A percentile compares a stretch with the other conserved stretches of the same genome.
Conservation (phyloP, 169 alveolate genomes). For the Ichthyophthirius multifiliis region DNA sequence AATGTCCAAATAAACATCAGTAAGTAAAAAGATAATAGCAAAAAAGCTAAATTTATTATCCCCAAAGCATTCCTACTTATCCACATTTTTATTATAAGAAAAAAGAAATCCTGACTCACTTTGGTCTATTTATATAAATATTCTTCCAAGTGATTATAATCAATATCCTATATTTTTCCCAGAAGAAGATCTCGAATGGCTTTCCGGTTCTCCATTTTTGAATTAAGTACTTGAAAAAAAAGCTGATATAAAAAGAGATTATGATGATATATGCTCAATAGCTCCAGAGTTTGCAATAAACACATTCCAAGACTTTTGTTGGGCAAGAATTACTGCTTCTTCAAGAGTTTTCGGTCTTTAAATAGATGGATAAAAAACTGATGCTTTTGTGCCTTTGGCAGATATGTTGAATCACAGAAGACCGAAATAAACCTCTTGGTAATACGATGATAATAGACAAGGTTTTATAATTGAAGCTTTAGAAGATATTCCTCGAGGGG, state of each 20-base stretch:
- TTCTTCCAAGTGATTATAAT: constrained; percentile 60
- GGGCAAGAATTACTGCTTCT: constrained; percentile 78
- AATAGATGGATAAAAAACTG: constrained; percentile 77
- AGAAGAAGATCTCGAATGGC: constrained; percentile 74
- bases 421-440: constrained; percentile 85
- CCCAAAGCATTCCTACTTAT: constrained; percentile 78
- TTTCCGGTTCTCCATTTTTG: constrained; percentile 76
- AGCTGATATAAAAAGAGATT: constrained; percentile 72
- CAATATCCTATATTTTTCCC: constrained; percentile 82
- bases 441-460: constrained; percentile 60
- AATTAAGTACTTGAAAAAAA: constrained; percentile 61
- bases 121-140: constrained; percentile 74
- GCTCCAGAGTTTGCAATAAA: constrained; percentile 67
- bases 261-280: constrained; percentile 61
- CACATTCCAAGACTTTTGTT: constrained; percentile 69
- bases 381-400: constrained; percentile 86
- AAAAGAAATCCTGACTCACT: constrained; percentile 45
- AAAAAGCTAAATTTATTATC: constrained; percentile 59
- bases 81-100: constrained; percentile 71
- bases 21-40: constrained; percentile 63
- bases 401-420: constrained; percentile 83
- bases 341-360: constrained; percentile 78
- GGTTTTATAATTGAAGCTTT: constrained; percentile 82
- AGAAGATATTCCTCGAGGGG: constrained; percentile 65
- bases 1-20: constrained; percentile 65